Conservation (phyloP, 2,329 filamentous ascomycete species). For the Didymella pomorum region DNA sequence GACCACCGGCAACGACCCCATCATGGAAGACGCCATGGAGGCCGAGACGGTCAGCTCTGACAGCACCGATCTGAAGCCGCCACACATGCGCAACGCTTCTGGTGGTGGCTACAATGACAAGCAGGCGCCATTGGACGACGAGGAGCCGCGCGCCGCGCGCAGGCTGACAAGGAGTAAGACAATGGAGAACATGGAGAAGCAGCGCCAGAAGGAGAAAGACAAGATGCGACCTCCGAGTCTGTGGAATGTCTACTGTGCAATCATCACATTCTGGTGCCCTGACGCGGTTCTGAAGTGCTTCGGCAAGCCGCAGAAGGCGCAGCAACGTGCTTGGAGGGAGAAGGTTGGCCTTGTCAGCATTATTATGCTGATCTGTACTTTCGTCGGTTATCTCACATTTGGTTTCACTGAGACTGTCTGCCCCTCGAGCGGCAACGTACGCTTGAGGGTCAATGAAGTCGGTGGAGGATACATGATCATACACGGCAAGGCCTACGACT, state of each 20-base stretch:
- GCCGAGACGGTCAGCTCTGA: slow-evolving; percentile 68
- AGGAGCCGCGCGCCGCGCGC: slow-evolving; percentile 53
- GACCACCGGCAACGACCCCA: slow-evolving; percentile 88
- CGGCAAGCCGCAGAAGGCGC: slow-evolving; percentile 82
- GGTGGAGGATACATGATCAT: slow-evolving; percentile 90
- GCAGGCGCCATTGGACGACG: slow-evolving; percentile 45
- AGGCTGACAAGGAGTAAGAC: slow-evolving; percentile 72
- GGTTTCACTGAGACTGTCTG: slow-evolving; percentile 94
- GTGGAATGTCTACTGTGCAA: slow-evolving; percentile 95
- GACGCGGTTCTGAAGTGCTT: slow-evolving; percentile 85
- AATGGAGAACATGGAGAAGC: slow-evolving; percentile 66
- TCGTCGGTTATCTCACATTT: slow-evolving; percentile 95
- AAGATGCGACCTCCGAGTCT: slow-evolving; percentile 79
- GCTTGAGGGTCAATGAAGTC: slow-evolving; percentile 85
- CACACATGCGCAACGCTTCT: slow-evolving; percentile 50
- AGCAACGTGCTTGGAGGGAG: slow-evolving; percentile 93
- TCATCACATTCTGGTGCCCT: slow-evolving; percentile 94
- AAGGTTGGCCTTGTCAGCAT: slow-evolving; percentile 97
- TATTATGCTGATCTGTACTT: slow-evolving; percentile 84
- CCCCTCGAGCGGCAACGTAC: slow-evolving; percentile 68
- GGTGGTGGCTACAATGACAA: slow-evolving; percentile 52
- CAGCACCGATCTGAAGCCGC: slow-evolving; percentile 63
- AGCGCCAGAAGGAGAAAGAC: slow-evolving; percentile 66
- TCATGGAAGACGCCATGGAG: slow-evolving; percentile 73
- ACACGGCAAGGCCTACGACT: slow-evolving; percentile 88